Conservation (phyloP, 768 basidiomycete genomes). For the Botryobasidium botryosum region DNA sequence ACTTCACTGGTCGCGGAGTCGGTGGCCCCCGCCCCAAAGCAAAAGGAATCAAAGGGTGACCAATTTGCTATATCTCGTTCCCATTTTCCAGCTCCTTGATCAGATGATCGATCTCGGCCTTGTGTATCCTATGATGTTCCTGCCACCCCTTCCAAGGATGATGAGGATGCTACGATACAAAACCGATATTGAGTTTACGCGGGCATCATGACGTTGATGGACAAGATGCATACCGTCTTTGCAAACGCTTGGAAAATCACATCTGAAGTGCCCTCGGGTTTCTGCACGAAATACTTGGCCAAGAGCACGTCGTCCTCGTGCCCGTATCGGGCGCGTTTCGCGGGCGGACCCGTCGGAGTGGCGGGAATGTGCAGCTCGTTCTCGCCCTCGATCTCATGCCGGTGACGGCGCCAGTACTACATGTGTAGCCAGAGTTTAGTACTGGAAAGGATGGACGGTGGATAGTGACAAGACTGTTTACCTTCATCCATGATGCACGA, state of each 20-base stretch:
- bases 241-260: constrained; percentile 73
- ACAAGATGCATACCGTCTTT: constrained; percentile 32
- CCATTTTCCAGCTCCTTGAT: too few species aligned
- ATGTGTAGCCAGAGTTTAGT: background rate
- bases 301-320: constrained; percentile 62
- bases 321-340: constrained; percentile 81
- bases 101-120: too few species aligned
- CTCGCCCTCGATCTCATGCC: constrained; percentile 57
- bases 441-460: background rate
- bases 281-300: constrained; percentile 53
- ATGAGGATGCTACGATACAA: constrained; percentile 45
- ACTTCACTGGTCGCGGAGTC: too few species aligned
- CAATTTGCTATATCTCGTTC: too few species aligned
- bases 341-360: constrained; percentile 33
- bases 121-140: constrained; percentile 79
- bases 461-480: background rate
- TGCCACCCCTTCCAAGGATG: constrained; percentile 95
- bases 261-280: constrained; percentile 63
- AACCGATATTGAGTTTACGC: background rate
- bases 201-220: constrained; percentile 4
- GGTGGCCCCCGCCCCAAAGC: too few species aligned
- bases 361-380: constrained; percentile 49
- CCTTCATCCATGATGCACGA: constrained; percentile 84
- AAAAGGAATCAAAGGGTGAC: too few species aligned
- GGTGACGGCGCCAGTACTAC: constrained; percentile 65